phyloP scores from a whole-genome alignment of 2,329 filamentous ascomycete species.

The Aspergillus tubingensis region DNA sequence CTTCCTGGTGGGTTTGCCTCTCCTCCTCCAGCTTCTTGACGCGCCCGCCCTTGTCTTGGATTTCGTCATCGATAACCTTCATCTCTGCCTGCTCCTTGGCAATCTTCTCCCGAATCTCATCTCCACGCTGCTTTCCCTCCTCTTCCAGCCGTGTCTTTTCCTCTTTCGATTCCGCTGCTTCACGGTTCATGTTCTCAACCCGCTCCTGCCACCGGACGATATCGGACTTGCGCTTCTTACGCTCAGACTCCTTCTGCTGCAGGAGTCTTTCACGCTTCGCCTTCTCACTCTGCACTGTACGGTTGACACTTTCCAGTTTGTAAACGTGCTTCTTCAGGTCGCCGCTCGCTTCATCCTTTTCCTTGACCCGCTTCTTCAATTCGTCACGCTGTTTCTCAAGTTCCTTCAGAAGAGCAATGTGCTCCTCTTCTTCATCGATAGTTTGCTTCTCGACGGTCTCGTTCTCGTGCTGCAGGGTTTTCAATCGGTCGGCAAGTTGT shows the following conservation, averaged over 20 bases:
- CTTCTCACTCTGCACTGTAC: constrained; percentile 75
- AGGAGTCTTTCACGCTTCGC: constrained; percentile 70
- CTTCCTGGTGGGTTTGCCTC: constrained; percentile 52
- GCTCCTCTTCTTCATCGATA: constrained; percentile 68
- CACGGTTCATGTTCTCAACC: constrained; percentile 53
- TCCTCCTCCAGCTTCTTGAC: constrained; percentile 65
- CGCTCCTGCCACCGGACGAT: constrained; percentile 60
- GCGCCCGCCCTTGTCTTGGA: constrained; percentile 60
- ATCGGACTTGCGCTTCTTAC: constrained; percentile 62
- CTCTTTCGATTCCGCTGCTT: constrained; percentile 48
- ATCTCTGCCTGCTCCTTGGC: constrained; percentile 51
- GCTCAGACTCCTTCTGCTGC: constrained; percentile 62
- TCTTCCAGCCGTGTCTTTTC: constrained; percentile 47
- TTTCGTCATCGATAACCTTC: constrained; percentile 62
- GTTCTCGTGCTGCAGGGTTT: constrained; percentile 77
- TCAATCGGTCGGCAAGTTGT: constrained; percentile 78
- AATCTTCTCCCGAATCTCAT: constrained; percentile 48
- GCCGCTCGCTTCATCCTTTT: constrained; percentile 87
- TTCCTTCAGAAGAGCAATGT: constrained; percentile 64
- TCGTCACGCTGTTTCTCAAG: constrained; percentile 77
- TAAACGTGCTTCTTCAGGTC: constrained; percentile 81
- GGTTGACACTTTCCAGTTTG: constrained; percentile 77
- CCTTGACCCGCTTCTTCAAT: constrained; percentile 74
- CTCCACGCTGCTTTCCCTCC: constrained; percentile 41
- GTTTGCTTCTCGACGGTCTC: constrained; percentile 74